Percentiles rank a stretch among this genome's conserved stretches.
phyloP scores from a whole-genome alignment of 2,329 filamentous ascomycete genomes.

The Apiospora hydei region DNA sequence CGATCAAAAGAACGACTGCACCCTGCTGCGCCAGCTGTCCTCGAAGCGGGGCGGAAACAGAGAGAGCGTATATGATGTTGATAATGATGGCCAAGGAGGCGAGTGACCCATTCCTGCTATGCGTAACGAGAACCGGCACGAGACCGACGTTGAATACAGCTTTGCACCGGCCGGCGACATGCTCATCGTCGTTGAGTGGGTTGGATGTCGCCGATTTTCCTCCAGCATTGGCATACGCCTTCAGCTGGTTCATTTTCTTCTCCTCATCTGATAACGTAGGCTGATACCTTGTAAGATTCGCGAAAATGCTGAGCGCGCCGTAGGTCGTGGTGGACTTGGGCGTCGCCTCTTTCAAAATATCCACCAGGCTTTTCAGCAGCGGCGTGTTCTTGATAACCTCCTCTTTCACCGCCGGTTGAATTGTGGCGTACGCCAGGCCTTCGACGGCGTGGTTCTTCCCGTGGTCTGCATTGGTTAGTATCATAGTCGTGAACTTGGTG shows the following conservation, averaged over 20 bases:
- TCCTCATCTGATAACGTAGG: conserved; percentile 86
- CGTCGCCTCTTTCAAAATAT: conserved; percentile 63
- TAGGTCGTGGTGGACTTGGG: conserved; percentile 78
- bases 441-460: conserved; percentile 79
- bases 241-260: conserved; percentile 89
- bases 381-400: conserved; percentile 71
- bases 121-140: conserved; percentile 77
- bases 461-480: conserved; percentile 64
- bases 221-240: conserved; percentile 89
- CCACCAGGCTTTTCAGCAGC: conserved; percentile 75
- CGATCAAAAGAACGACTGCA: conserved; percentile 84
- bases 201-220: conserved; percentile 70
- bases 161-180: conserved; percentile 78
- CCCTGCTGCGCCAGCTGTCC: conserved; percentile 90
- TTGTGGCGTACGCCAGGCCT: conserved; percentile 88
- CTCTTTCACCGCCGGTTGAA: conserved; percentile 87
- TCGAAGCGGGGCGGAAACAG: conserved; percentile 75
- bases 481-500: conserved; percentile 70
- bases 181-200: conserved; percentile 76
- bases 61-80: conserved; percentile 79
- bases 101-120: conserved; percentile 75
- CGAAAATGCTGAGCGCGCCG: conserved; percentile 83
- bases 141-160: conserved; percentile 80
- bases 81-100: conserved; percentile 76
- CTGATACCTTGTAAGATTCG: conserved; percentile 83